Evolutionary conservation across 306 rosid species (phyloP).

Genomic region (Corylus americana): DNA sequence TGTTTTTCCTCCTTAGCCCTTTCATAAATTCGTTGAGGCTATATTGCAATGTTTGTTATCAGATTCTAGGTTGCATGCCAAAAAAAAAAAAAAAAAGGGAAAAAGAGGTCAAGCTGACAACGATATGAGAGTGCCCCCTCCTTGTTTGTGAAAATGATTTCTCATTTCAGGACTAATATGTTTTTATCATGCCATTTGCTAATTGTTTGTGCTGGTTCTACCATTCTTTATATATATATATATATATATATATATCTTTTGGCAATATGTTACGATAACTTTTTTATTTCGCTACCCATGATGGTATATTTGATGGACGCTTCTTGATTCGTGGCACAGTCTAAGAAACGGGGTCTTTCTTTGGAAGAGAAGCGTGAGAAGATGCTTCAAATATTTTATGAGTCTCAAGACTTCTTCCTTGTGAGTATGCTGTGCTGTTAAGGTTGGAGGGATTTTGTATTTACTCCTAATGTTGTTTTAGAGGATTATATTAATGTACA

Average conservation of each 20-base stretch:
- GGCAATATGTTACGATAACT: neutral
- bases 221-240: neutral
- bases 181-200: neutral
- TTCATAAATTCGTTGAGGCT: neutral
- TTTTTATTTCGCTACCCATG: slow-evolving; percentile 10
- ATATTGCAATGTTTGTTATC: neutral
- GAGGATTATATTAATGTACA: too few relatives aligned
- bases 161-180: neutral
- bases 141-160: slow-evolving; percentile 29
- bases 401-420: slow-evolving; percentile 86
- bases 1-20: neutral
- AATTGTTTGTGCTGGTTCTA: neutral
- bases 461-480: slow-evolving; percentile 4
- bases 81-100: neutral
- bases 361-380: slow-evolving; percentile 97
- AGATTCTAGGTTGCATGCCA: neutral
- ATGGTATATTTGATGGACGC: neutral
- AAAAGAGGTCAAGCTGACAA: neutral
- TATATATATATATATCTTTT: neutral
- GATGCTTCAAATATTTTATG: slow-evolving; percentile 94
- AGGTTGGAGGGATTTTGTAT: neutral
- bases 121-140: neutral
- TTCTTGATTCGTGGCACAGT: slow-evolving; percentile 45
- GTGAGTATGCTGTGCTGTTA: slow-evolving; percentile 34
- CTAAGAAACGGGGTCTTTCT: slow-evolving; percentile 95